phyloP scores from a whole-genome alignment of 148 eudicot genomes.

The Polygonum aviculare region DNA sequence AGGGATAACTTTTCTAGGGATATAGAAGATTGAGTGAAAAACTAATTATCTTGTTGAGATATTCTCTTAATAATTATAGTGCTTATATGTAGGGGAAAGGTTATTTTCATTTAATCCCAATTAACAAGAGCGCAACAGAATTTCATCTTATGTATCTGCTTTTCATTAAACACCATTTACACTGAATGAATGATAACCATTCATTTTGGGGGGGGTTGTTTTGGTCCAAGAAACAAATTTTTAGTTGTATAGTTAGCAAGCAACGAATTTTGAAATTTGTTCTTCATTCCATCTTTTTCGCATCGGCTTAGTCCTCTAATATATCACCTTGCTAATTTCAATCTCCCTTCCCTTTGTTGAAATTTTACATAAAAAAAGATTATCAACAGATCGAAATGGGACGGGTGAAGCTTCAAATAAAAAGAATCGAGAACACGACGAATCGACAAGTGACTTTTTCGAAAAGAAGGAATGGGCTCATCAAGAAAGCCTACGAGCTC shows the following conservation, averaged over 20 bases:
- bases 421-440: constrained; percentile 58
- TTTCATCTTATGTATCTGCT: background rate
- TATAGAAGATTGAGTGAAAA: too few relatives aligned
- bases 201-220: background rate
- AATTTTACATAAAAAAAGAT: background rate
- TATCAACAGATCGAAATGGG: constrained; percentile 39
- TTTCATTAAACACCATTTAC: background rate
- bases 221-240: background rate
- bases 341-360: background rate
- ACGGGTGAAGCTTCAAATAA: constrained; percentile 63
- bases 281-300: background rate
- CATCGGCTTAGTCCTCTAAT: background rate
- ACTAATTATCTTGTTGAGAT: too few relatives aligned
- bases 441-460: constrained; percentile 82
- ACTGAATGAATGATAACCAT: background rate
- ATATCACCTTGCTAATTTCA: background rate
- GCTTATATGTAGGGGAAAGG: too few relatives aligned
- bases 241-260: background rate
- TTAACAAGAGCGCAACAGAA: background rate
- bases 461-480: constrained; percentile 76
- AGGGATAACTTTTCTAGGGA: too few relatives aligned
- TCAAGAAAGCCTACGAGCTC: constrained; percentile 74
- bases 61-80: too few relatives aligned
- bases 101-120: too few relatives aligned
- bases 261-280: background rate